Conservation (phyloP, 805 yeast genomes). For the Candida andamanensis region DNA sequence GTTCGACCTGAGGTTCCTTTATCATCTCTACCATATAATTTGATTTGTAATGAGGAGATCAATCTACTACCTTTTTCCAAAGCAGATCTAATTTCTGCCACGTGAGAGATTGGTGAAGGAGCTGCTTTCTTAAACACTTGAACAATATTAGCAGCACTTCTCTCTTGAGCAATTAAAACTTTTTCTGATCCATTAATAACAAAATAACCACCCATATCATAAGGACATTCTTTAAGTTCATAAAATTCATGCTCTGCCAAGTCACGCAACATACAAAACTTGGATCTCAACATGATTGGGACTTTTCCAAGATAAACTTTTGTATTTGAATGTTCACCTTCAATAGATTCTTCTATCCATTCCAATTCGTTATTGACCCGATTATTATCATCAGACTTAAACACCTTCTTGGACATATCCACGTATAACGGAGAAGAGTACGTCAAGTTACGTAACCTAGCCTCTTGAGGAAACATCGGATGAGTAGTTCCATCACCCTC, state of each 20-base stretch:
- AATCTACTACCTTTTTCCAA: slow-evolving; percentile 95
- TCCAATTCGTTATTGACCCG: slow-evolving; percentile 39
- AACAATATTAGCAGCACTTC: slow-evolving; percentile 97
- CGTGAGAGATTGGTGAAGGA: slow-evolving; percentile 91
- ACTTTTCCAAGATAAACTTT: slow-evolving; percentile 93
- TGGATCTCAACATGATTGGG: slow-evolving; percentile 96
- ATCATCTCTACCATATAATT: slow-evolving; percentile 78
- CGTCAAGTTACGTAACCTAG: slow-evolving; percentile 91
- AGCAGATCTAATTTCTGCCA: slow-evolving; percentile 96
- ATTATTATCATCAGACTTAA: slow-evolving; percentile 70
- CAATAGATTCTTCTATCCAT: slow-evolving; percentile 48
- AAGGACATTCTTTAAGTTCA: slow-evolving; percentile 96
- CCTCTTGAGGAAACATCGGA: slow-evolving; percentile 97
- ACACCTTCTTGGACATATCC: slow-evolving; percentile 87
- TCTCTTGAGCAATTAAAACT: slow-evolving; percentile 96
- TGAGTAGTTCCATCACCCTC: slow-evolving; percentile 99
- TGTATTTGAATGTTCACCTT: slow-evolving; percentile 53
- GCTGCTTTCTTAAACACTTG: slow-evolving; percentile 98
- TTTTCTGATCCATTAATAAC: slow-evolving; percentile 98
- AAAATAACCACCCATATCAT: slow-evolving; percentile 99
- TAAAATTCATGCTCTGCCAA: slow-evolving; percentile 89
- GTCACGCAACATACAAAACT: slow-evolving; percentile 88
- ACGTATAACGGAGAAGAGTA: slow-evolving; percentile 95
- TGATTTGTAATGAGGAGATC: slow-evolving; percentile 90
- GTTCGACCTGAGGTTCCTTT: slow-evolving; percentile 69